Evolutionary conservation across 768 basidiomycete genomes (phyloP).

Genomic region (Polyporus arcularius): DNA sequence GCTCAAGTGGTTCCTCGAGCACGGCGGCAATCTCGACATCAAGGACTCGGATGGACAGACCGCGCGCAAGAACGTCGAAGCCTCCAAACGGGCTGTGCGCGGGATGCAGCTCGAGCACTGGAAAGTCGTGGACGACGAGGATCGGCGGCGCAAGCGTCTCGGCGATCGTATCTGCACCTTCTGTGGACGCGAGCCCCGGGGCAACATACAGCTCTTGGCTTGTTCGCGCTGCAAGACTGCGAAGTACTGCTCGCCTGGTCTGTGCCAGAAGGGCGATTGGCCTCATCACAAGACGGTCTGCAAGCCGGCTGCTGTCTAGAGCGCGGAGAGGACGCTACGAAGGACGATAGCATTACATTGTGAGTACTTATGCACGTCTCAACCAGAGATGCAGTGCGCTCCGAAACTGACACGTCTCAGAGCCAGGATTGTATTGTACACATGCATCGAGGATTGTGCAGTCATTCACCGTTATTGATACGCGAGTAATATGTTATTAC

Average conservation of each 20-base stretch:
- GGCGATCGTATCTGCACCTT: constrained; percentile 35
- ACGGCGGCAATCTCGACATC: constrained; percentile 41
- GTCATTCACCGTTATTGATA: too few species aligned
- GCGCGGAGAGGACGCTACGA: too few species aligned
- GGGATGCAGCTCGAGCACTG: constrained; percentile 8
- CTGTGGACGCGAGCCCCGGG: constrained; percentile 33
- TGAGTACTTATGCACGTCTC: too few species aligned
- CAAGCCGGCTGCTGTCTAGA: constrained; percentile 20
- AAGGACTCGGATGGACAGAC: constrained; percentile 40
- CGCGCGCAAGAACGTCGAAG: constrained; percentile 27
- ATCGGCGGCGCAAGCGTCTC: constrained; percentile 31
- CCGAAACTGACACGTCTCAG: too few species aligned
- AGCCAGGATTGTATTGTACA: too few species aligned
- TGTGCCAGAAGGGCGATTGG: constrained; percentile 44
- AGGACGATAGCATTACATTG: too few species aligned
- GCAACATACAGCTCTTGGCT: constrained; percentile 26
- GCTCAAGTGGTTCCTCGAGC: constrained; percentile 41
- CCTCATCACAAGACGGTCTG: constrained; percentile 41
- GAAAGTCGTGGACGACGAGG: constrained; percentile 32
- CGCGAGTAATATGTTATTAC: too few species aligned
- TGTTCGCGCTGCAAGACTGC: constrained; percentile 40
- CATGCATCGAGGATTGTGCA: too few species aligned
- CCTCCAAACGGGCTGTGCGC: not conserved
- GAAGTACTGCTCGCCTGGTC: constrained; percentile 35
- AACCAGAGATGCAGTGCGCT: too few species aligned